phyloP scores from a whole-genome alignment of 2,329 filamentous ascomycete genomes.

The Nigrospora osmanthi region DNA sequence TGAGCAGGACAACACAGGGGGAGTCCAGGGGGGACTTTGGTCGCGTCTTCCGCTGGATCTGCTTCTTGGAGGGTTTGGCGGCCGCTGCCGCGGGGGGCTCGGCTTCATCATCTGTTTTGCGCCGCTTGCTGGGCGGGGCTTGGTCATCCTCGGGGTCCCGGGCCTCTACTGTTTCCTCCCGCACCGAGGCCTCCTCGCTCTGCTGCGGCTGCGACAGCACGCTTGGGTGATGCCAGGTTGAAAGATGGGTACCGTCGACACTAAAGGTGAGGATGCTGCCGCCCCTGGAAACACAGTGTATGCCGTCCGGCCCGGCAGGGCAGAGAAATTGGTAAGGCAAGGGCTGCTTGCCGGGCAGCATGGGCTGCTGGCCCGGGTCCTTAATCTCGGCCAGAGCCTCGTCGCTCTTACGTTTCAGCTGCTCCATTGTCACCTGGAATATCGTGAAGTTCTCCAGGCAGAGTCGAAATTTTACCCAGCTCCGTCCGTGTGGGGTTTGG shows the following conservation, averaged over 20 bases:
- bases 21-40: neutral
- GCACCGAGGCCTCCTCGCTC: neutral
- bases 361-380: no score
- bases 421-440: no score
- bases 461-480: no score
- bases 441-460: no score
- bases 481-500: no score
- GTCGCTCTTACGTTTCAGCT: no score
- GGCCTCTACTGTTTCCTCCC: neutral
- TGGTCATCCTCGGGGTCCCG: neutral
- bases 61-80: neutral
- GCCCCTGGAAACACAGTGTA: conserved; percentile 5
- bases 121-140: conserved; percentile 2
- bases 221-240: conserved; percentile 3
- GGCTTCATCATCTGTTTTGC: neutral
- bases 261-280: conserved; percentile 5
- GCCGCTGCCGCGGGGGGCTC: neutral
- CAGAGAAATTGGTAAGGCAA: conserved; percentile 6
- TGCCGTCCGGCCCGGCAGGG: conserved; percentile 1
- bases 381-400: no score
- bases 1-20: conserved; percentile 56
- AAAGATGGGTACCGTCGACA: conserved; percentile 2
- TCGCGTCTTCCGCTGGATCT: neutral
- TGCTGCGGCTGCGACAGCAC: neutral
- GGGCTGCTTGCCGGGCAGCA: neutral